These are phyloP conservation scores for Ganoderma sinense DNA, from an alignment of 1,284 basidiomycete genomes.

Conservation along the genomic window DNA sequence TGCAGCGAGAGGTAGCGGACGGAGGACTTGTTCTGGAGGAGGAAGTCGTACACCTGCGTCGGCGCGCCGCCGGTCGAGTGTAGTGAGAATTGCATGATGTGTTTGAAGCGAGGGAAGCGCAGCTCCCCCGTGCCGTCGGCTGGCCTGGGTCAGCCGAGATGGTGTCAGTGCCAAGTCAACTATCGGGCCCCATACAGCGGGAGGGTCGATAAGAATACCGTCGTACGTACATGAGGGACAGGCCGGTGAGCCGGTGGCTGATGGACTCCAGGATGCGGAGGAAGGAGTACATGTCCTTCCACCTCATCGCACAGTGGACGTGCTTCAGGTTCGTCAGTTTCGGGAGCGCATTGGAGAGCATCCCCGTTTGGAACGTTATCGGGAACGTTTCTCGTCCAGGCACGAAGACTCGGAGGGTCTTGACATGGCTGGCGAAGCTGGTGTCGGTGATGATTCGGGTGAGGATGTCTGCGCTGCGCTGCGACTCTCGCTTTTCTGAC, in stretches of 20 bases:
- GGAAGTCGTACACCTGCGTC: slow-evolving; percentile 51
- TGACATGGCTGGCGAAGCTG: slow-evolving; percentile 63
- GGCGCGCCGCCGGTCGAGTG: slow-evolving; percentile 47
- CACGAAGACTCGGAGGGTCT: slow-evolving; percentile 65
- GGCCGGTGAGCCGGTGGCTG: slow-evolving; percentile 57
- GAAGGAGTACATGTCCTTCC: slow-evolving; percentile 59
- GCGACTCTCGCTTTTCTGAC: slow-evolving; percentile 58
- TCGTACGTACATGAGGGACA: slow-evolving; percentile 59
- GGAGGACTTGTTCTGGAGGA: slow-evolving; percentile 59
- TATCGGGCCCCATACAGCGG: not conserved
- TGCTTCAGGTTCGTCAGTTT: slow-evolving; percentile 65
- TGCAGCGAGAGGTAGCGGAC: slow-evolving; percentile 64
- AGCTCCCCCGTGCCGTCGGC: slow-evolving; percentile 60
- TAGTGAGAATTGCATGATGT: slow-evolving; percentile 66
- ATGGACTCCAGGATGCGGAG: slow-evolving; percentile 58
- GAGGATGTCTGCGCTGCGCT: slow-evolving; percentile 75
- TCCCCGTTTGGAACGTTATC: slow-evolving; percentile 74
- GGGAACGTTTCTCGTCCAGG: slow-evolving; percentile 56
- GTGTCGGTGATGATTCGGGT: slow-evolving; percentile 69
- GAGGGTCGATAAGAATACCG: slow-evolving; percentile 4
- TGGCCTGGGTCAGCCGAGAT: slow-evolving; percentile 44
- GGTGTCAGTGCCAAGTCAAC: not conserved
- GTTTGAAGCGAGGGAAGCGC: slow-evolving; percentile 61
- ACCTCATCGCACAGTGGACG: slow-evolving; percentile 65
- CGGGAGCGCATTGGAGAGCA: slow-evolving; percentile 72